Evolutionary conservation across 805 yeast species (phyloP).

Genomic region (Candida dajiaensis): DNA sequence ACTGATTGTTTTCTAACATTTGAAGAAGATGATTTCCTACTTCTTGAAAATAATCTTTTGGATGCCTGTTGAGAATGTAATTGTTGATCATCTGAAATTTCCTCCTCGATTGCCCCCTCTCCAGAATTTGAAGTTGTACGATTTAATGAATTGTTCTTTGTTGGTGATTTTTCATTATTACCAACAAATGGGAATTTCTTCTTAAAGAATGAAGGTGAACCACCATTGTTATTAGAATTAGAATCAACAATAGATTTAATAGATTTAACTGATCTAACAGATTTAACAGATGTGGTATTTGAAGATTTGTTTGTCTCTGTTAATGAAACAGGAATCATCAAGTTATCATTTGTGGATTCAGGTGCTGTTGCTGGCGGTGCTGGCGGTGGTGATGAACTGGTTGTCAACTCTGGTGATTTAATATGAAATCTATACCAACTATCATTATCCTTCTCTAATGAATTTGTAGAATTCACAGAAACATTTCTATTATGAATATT

Average conservation of each 20-base stretch:
- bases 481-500: conserved; percentile 10
- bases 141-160: conserved; percentile 7
- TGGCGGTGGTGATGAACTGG: too few species aligned
- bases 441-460: conserved; percentile 13
- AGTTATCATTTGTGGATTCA: not conserved
- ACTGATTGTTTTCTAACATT: conserved; percentile 17
- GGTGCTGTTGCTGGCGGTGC: not conserved
- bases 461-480: conserved; percentile 10
- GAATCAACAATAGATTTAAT: conserved; percentile 12
- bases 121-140: conserved; percentile 13
- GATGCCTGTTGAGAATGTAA: conserved; percentile 5
- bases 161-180: conserved; percentile 16
- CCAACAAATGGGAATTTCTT: conserved; percentile 33
- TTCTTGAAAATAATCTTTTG: conserved; percentile 17
- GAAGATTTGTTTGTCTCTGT: conserved; percentile 18
- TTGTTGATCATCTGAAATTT: conserved; percentile 7
- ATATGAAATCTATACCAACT: conserved; percentile 17
- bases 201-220: conserved; percentile 33
- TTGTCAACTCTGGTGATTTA: not conserved
- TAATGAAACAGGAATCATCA: conserved; percentile 12
- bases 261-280: conserved; percentile 13
- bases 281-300: conserved; percentile 11
- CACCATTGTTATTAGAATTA: too few species aligned
- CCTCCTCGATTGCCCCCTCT: conserved; percentile 17
- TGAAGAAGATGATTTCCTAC: conserved; percentile 12